Conservation (phyloP, 768 basidiomycete genomes). For the Lactarius hengduanensis region DNA sequence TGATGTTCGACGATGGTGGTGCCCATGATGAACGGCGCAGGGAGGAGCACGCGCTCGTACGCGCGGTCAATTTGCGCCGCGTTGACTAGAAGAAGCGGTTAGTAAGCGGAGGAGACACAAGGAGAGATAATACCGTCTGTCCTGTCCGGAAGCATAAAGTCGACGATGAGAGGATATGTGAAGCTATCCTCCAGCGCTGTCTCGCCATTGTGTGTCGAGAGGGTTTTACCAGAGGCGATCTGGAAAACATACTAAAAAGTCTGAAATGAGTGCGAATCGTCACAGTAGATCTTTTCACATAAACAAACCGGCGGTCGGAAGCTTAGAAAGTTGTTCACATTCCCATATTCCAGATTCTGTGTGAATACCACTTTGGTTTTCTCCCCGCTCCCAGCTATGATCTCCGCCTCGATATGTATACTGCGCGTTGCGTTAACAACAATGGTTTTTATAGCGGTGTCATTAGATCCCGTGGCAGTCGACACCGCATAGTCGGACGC, state of each 20-base stretch:
- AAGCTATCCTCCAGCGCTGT: conserved; percentile 49
- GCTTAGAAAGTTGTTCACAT: conserved; percentile 57
- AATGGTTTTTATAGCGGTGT: conserved; percentile 36
- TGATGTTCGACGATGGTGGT: conserved; percentile 62
- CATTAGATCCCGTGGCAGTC: conserved; percentile 44
- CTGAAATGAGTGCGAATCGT: neutral
- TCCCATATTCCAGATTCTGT: conserved; percentile 60
- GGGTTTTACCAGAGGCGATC: conserved; percentile 45
- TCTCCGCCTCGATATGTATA: conserved; percentile 52
- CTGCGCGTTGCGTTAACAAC: too few species aligned
- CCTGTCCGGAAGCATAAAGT: conserved; percentile 36
- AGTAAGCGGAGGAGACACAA: neutral
- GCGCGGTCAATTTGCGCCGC: conserved; percentile 57
- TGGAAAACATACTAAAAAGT: conserved; percentile 41
- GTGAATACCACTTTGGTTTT: conserved; percentile 54
- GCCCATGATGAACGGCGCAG: conserved; percentile 56
- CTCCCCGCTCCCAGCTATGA: conserved; percentile 67
- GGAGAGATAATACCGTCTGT: conserved; percentile 31
- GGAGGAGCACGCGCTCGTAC: conserved; percentile 57
- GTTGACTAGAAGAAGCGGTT: conserved; percentile 37
- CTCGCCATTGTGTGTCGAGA: conserved; percentile 51
- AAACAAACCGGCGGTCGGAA: conserved; percentile 40
- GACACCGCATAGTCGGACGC: conserved; percentile 53
- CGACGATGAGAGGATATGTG: conserved; percentile 44
- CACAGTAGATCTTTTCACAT: neutral